Conservation (phyloP, 768 basidiomycete genomes). For the Tulasnella sp. region DNA sequence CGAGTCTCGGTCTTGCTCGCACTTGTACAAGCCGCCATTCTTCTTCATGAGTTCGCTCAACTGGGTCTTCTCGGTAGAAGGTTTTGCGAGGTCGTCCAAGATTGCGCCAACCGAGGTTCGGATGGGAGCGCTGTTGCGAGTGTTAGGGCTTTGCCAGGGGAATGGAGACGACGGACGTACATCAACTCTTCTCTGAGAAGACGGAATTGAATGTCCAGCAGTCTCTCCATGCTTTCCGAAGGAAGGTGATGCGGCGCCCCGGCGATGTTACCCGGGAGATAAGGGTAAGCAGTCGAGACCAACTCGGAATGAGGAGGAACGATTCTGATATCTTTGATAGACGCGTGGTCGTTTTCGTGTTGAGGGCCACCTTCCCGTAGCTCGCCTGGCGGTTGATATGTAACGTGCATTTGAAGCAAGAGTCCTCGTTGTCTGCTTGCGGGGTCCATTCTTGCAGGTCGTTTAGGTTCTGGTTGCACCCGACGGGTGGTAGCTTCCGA, state of each 20-base stretch:
- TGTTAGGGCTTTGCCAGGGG: neutral
- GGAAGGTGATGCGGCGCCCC: conserved; percentile 67
- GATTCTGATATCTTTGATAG: conserved; percentile 62
- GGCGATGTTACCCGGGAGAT: conserved; percentile 62
- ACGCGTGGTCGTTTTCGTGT: conserved; percentile 67
- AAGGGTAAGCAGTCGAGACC: conserved; percentile 53
- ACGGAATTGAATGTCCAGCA: conserved; percentile 77
- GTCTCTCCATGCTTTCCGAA: conserved; percentile 61
- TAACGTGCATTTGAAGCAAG: conserved; percentile 47
- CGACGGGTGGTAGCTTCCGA: conserved; percentile 43
- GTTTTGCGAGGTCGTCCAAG: conserved; percentile 49
- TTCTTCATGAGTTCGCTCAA: conserved; percentile 32
- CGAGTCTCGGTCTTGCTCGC: conserved; percentile 27
- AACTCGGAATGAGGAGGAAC: conserved; percentile 73
- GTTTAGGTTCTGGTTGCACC: neutral
- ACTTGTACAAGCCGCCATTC: conserved; percentile 41
- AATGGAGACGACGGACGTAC: conserved; percentile 43
- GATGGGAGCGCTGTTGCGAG: conserved; percentile 53
- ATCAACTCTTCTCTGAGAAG: conserved; percentile 74
- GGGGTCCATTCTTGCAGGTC: conserved; percentile 37
- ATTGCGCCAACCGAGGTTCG: conserved; percentile 57
- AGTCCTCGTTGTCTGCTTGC: conserved; percentile 44
- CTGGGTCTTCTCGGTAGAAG: conserved; percentile 25
- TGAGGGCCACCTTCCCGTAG: conserved; percentile 56
- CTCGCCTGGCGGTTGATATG: conserved; percentile 60